Conservation (phyloP, 495 filamentous ascomycete genomes). For the Trichodelitschia bisporula region DNA sequence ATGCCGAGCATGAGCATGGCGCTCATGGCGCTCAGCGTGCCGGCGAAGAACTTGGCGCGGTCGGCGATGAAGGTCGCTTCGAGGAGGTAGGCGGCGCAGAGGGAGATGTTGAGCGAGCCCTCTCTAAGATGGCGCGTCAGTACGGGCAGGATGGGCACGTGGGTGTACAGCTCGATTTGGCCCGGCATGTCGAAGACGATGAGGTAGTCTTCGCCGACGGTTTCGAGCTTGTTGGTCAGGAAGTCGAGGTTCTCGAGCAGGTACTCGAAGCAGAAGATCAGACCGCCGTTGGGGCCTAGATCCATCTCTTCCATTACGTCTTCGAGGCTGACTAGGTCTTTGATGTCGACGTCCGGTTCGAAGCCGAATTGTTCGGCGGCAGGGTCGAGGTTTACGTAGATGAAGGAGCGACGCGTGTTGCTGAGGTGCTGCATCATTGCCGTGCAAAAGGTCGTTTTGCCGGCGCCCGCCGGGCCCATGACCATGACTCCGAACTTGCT, state of each 20-base stretch:
- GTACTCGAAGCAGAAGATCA: conserved; percentile 96
- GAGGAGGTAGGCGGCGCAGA: conserved; percentile 89
- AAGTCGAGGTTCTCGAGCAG: conserved; percentile 93
- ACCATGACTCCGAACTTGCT: conserved; percentile 87
- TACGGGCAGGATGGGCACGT: conserved; percentile 76
- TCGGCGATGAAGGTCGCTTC: conserved; percentile 90
- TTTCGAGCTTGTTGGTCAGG: conserved; percentile 64
- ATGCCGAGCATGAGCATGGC: conserved; percentile 97
- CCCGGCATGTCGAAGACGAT: conserved; percentile 97
- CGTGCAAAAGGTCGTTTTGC: conserved; percentile 78
- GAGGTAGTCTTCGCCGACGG: conserved; percentile 77
- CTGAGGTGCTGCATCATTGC: conserved; percentile 79
- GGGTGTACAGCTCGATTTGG: conserved; percentile 96
- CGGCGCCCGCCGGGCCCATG: conserved; percentile 28
- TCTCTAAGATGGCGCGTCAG: conserved; percentile 60
- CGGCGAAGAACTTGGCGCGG: conserved; percentile 88
- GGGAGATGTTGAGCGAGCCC: conserved; percentile 62
- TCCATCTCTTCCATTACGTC: conserved; percentile 97
- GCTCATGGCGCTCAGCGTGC: conserved; percentile 86
- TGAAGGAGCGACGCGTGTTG: conserved; percentile 67
- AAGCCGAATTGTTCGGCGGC: conserved; percentile 84
- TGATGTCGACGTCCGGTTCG: conserved; percentile 87
- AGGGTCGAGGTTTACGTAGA: conserved; percentile 95
- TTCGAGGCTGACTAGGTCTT: conserved; percentile 80
- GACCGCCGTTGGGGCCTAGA: conserved; percentile 79